Conservation (phyloP, 768 basidiomycete species). For the Kockovaella imperatae region DNA sequence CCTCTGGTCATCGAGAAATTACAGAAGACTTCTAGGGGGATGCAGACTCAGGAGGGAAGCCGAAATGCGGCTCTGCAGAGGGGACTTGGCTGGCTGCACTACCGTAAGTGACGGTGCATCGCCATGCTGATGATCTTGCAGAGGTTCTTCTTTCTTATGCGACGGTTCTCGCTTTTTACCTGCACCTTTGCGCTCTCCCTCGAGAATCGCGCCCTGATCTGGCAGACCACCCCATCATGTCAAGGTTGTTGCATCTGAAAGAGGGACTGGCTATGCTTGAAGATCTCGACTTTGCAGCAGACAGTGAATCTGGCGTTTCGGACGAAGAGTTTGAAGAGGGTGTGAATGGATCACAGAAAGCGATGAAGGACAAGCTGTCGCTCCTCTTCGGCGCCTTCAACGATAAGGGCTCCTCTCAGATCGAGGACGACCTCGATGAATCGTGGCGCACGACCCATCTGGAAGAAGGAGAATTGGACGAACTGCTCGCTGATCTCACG, state of each 20-base stretch:
- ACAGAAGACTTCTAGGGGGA: constrained; percentile 39
- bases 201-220: constrained; percentile 50
- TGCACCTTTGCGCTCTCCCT: constrained; percentile 63
- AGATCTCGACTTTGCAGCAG: constrained; percentile 62
- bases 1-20: constrained; percentile 38
- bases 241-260: constrained; percentile 72
- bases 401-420: neutral
- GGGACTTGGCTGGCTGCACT: constrained; percentile 53
- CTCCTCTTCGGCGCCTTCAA: constrained; percentile 5
- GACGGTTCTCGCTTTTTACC: constrained; percentile 82
- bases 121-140: constrained; percentile 41
- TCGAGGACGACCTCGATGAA: constrained; percentile 40
- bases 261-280: constrained; percentile 73
- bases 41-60: constrained; percentile 28
- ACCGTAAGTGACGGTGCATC: constrained; percentile 57
- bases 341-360: constrained; percentile 10
- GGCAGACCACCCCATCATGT: constrained; percentile 61
- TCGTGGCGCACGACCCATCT: constrained; percentile 25
- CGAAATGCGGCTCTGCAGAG: constrained; percentile 33
- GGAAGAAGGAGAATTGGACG: constrained; percentile 37
- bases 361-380: constrained; percentile 16
- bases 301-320: constrained; percentile 25
- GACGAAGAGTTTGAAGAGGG: constrained; percentile 43
- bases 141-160: constrained; percentile 85
- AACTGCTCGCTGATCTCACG: constrained; percentile 14